Evolutionary conservation across 352 stramenopile species (phyloP), one percentile per base, ranked within the genome.

Genomic region (Hyaloperonospora brassicae): DNA sequence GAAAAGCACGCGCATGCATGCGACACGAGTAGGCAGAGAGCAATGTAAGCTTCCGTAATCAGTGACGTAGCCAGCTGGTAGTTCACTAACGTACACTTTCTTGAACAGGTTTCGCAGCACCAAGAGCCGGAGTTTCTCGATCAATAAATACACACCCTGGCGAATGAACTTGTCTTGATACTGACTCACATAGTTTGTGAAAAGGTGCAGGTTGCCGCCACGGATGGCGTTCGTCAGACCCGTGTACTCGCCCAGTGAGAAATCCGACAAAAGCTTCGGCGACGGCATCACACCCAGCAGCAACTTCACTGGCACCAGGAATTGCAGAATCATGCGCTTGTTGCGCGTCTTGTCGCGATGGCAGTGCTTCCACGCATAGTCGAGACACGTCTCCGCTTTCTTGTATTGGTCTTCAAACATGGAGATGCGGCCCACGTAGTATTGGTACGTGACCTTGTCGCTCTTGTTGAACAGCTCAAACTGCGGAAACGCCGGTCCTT

Each of bases 331-430:
- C 59, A 92, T 89, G 42, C 84, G 81, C 61, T 97, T 98, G 73
- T 98, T 98, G 59, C 76, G 69, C 31, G 64, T 50, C 36, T 93
- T 81, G 31, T 64, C 65, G 54, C 76, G 70, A 52, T 97, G 87
- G 63, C 93, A 98, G 72, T 97, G 86, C 49, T 79, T 79, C 75
- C 96, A 95, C 17, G 93, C 93, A 63, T 95, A 98, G 52, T 95
- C 88, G 41, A 98, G 81, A 64, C 93, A 96, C 47, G 76, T 82
- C 62, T 98, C 92, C 23, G 95, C 95, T 66, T 95, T 86, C 47
- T 92, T 82, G 70, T 98, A 98, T 62, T 98, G 83, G 78, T 98
- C 95, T 74, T 98, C 91, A 68, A 97, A 98, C 89, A 98, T 97
- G 54, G 87, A 96, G 38, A 98, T 89, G 51, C 95, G 86, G 13